These are phyloP conservation scores for Kluyveromyces sp. DNA, from an alignment of 1,139 yeast species.

Conservation along the genomic window DNA sequence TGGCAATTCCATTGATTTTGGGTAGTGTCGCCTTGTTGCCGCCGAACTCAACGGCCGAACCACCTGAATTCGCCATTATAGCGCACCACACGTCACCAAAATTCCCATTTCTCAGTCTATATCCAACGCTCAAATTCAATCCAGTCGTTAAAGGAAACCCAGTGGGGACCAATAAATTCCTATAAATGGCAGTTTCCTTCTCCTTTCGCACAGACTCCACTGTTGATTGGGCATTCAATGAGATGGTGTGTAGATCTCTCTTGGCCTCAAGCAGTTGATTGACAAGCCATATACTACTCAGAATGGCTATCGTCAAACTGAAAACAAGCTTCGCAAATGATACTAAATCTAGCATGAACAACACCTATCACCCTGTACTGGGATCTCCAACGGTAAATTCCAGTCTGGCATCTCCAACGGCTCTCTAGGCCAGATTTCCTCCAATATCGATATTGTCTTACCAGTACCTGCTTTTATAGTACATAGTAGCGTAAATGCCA, in stretches of 20 bases:
- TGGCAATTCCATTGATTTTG: slow-evolving; percentile 27
- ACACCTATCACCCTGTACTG: background rate
- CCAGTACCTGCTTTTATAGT: too few species aligned
- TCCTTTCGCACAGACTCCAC: slow-evolving; percentile 49
- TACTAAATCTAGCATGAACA: slow-evolving; percentile 1
- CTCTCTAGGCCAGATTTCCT: too few species aligned
- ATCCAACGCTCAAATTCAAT: slow-evolving; percentile 52
- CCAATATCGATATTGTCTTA: too few species aligned
- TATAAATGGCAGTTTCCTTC: slow-evolving; percentile 57
- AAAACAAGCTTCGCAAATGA: slow-evolving; percentile 1
- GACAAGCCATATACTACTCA: slow-evolving; percentile 17
- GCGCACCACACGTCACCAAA: slow-evolving; percentile 58
- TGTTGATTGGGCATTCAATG: slow-evolving; percentile 53
- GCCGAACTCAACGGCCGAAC: slow-evolving; percentile 15
- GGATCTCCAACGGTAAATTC: background rate
- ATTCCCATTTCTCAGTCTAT: slow-evolving; percentile 62
- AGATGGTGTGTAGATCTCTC: slow-evolving; percentile 50
- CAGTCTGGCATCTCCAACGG: background rate
- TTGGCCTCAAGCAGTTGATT: slow-evolving; percentile 28
- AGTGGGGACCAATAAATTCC: slow-evolving; percentile 57
- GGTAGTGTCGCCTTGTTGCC: slow-evolving; percentile 8
- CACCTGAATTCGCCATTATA: slow-evolving; percentile 28
- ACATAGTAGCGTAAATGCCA: too few species aligned
- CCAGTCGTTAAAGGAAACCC: slow-evolving; percentile 61
- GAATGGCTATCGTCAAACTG: background rate